phyloP scores from a whole-genome alignment of 495 filamentous ascomycete genomes.

The Penicillium atrosanguineum region DNA sequence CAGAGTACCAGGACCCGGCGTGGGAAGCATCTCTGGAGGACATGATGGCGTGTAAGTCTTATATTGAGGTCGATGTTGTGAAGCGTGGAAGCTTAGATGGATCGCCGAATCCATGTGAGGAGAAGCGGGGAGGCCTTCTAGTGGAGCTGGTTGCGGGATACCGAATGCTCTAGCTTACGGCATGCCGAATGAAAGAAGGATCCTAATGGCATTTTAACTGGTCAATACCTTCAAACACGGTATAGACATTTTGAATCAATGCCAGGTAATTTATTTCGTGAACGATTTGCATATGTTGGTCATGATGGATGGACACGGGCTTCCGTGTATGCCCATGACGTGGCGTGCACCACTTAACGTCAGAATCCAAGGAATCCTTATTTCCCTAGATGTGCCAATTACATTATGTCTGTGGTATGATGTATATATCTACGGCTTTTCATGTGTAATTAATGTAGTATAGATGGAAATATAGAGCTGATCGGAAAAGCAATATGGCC shows the following conservation, averaged over 20 bases:
- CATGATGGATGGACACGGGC: no score
- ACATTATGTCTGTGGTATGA: no score
- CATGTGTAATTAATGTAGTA: no score
- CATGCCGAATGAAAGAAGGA: not conserved
- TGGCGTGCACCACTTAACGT: no score
- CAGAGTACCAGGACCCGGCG: conserved; percentile 86
- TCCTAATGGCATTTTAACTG: not conserved
- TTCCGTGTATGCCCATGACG: no score
- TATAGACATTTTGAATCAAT: not conserved
- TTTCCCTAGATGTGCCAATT: no score
- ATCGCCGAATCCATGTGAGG: conserved; percentile 6
- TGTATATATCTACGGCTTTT: no score
- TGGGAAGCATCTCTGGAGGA: conserved; percentile 64
- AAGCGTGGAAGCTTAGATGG: conserved; percentile 7
- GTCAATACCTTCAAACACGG: not conserved
- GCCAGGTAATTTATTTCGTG: not conserved
- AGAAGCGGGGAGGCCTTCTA: conserved; percentile 30
- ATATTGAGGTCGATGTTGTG: conserved; percentile 1
- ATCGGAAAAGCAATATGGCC: conserved; percentile 20
- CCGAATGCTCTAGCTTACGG: conserved; percentile 10
- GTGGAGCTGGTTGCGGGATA: conserved; percentile 21
- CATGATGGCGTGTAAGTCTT: conserved; percentile 37
- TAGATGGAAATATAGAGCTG: no score
- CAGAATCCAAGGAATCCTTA: no score
- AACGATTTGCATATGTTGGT: not conserved